phyloP scores from a whole-genome alignment of 2,329 filamentous ascomycete species.

The Scytalidium lignicola region DNA sequence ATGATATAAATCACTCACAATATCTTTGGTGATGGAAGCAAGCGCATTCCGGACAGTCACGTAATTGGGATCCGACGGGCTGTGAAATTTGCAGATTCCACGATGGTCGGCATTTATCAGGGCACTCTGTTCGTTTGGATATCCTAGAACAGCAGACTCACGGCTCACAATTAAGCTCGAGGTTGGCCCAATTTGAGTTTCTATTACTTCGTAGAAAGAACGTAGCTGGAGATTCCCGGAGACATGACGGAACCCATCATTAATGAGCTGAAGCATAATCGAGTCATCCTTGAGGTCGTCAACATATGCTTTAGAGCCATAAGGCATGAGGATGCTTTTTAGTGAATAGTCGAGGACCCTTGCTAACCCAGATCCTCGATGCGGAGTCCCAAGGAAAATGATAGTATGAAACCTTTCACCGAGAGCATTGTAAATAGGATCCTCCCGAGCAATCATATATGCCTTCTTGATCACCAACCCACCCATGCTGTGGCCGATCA shows the following conservation, averaged over 20 bases:
- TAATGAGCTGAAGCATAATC: constrained; percentile 23
- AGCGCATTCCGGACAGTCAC: constrained; percentile 20
- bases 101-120: constrained; percentile 26
- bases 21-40: constrained; percentile 12
- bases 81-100: constrained; percentile 27
- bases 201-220: constrained; percentile 32
- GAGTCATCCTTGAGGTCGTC: constrained; percentile 18
- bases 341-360: constrained; percentile 21
- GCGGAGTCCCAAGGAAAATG: constrained; percentile 29
- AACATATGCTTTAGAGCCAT: constrained; percentile 18
- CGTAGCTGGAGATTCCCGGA: constrained; percentile 23
- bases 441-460: constrained; percentile 22
- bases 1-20: constrained; percentile 7
- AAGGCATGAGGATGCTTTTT: constrained; percentile 5
- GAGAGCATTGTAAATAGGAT: constrained; percentile 7
- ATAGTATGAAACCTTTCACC: constrained; percentile 20
- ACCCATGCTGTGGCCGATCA: constrained; percentile 32
- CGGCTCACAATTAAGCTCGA: constrained; percentile 5
- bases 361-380: constrained; percentile 26
- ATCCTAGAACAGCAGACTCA: constrained; percentile 1
- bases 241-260: constrained; percentile 29
- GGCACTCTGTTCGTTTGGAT: constrained; percentile 16
- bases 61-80: constrained; percentile 21
- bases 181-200: constrained; percentile 12
- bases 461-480: constrained; percentile 30